Conservation (phyloP, 2,329 filamentous ascomycete genomes). For the Claviceps sp. region DNA sequence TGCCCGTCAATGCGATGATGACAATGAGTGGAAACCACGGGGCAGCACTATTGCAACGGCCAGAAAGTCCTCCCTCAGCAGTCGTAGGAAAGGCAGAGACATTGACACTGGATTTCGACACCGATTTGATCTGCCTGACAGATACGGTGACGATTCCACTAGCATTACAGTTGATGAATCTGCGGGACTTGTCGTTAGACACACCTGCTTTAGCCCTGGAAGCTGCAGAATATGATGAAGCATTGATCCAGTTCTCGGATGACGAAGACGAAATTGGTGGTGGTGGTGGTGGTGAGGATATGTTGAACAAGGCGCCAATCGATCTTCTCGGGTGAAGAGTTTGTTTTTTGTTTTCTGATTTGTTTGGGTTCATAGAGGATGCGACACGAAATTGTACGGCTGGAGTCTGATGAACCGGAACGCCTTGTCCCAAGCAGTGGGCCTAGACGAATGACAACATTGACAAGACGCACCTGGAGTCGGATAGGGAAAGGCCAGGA, state of each 20-base stretch:
- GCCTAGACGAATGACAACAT: no score
- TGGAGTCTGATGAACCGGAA: no score
- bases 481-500: no score
- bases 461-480: no score
- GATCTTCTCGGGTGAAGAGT: not conserved
- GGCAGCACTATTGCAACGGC: no score
- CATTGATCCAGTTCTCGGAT: conserved; percentile 2
- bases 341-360: not conserved
- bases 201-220: not conserved
- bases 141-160: conserved; percentile 1
- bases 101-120: not conserved
- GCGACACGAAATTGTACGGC: no score
- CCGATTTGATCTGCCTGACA: conserved; percentile 1
- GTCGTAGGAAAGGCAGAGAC: not conserved
- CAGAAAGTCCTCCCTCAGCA: not conserved
- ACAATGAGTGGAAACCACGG: not conserved
- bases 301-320: not conserved
- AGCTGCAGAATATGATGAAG: not conserved
- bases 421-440: no score
- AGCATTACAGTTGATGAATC: not conserved
- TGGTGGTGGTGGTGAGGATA: not conserved
- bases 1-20: not conserved
- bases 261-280: not conserved
- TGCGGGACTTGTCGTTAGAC: not conserved
- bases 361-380: no score